These are phyloP conservation scores for Prunus mongolica DNA, from an alignment of 306 rosid genomes.

Conservation along the genomic window DNA sequence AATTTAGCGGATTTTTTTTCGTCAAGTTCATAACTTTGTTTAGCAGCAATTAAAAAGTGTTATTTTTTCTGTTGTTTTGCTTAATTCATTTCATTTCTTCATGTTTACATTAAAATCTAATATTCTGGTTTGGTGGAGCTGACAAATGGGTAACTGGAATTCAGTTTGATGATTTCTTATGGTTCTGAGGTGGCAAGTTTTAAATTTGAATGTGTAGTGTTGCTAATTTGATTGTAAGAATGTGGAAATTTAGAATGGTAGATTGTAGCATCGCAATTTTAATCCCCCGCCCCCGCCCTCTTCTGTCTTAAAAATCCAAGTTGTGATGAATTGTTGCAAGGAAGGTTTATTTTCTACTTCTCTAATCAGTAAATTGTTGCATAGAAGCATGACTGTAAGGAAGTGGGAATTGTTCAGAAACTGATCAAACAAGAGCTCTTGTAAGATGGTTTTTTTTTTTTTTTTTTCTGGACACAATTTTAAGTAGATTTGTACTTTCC, in stretches of 20 bases:
- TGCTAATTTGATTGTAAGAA: background rate
- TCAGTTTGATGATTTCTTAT: slow-evolving; percentile 16
- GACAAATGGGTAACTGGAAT: background rate
- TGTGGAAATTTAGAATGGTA: slow-evolving; percentile 1
- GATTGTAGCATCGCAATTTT: background rate
- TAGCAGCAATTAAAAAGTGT: background rate
- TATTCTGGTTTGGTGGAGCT: slow-evolving; percentile 6
- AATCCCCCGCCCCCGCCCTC: background rate
- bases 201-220: background rate
- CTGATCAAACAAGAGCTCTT: background rate
- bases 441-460: background rate
- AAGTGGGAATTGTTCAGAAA: background rate
- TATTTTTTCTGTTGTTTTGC: background rate
- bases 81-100: background rate
- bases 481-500: background rate
- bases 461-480: background rate
- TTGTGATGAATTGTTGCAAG: background rate
- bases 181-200: background rate
- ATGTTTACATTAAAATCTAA: background rate
- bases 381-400: background rate
- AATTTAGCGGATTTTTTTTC: slow-evolving; percentile 1
- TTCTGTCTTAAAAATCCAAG: background rate
- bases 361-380: background rate
- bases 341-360: background rate
- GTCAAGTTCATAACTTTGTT: background rate